phyloP scores from a whole-genome alignment of 306 rosid genomes.

The Quercus dentata region DNA sequence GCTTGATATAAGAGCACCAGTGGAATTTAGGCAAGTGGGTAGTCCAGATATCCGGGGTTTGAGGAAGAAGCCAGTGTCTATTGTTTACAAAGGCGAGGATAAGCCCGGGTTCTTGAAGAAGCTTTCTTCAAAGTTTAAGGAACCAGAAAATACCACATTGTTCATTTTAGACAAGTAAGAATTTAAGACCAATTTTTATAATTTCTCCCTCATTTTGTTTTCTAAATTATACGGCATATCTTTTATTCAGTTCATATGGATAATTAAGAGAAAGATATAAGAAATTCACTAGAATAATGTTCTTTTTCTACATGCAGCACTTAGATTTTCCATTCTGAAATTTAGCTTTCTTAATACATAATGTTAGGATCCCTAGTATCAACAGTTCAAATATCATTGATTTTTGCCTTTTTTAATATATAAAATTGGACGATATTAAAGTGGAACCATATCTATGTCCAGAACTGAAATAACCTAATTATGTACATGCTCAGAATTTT shows the following conservation, averaged over 20 bases:
- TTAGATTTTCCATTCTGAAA: neutral
- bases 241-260: neutral
- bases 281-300: neutral
- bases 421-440: neutral
- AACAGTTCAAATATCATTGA: neutral
- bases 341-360: neutral
- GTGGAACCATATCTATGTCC: neutral
- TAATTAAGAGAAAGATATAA: neutral
- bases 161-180: slow-evolving; percentile 95
- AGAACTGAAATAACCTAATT: neutral
- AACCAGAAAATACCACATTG: slow-evolving; percentile 85
- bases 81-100: slow-evolving; percentile 69
- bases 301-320: neutral
- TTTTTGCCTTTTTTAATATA: neutral
- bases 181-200: neutral
- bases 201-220: neutral
- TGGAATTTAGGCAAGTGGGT: slow-evolving; percentile 70
- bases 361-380: neutral
- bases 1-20: slow-evolving; percentile 73
- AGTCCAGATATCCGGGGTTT: slow-evolving; percentile 67
- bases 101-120: slow-evolving; percentile 86
- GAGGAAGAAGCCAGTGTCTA: slow-evolving; percentile 65
- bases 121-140: slow-evolving; percentile 77
- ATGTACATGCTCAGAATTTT: neutral
- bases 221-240: neutral